Evolutionary conservation across 2,329 filamentous ascomycete species (phyloP).

Genomic region (Penicillium griseofulvum): DNA sequence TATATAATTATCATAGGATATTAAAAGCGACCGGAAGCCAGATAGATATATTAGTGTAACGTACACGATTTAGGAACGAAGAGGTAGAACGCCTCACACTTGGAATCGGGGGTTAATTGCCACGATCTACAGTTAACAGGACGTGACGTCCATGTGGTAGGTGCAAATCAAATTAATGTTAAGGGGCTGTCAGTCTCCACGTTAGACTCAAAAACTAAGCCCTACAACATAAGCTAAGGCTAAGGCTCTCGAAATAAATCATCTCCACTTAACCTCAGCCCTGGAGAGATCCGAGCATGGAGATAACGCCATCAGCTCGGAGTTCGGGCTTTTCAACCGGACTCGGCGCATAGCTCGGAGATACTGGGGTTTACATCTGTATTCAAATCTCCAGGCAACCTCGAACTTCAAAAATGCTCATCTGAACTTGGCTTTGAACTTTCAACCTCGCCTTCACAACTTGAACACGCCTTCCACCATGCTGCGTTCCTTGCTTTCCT

Average conservation of each 20-base stretch:
- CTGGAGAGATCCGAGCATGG: neutral
- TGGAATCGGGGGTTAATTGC: neutral
- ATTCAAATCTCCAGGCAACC: neutral
- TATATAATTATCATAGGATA: no score
- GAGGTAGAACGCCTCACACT: no score
- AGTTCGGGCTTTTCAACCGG: neutral
- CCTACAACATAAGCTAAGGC: no score
- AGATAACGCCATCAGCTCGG: neutral
- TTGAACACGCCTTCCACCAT: conserved; percentile 15
- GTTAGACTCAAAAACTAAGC: neutral
- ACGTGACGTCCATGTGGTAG: neutral
- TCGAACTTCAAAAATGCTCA: neutral
- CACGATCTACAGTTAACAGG: neutral
- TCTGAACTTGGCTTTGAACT: neutral
- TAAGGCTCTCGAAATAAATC: neutral
- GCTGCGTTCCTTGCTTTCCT: conserved; percentile 34
- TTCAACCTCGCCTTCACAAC: neutral
- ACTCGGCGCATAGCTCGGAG: neutral
- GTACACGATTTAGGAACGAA: no score
- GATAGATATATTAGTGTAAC: no score
- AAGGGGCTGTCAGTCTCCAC: neutral
- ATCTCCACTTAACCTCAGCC: neutral
- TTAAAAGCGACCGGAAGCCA: no score
- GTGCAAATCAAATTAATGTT: neutral
- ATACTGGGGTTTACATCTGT: neutral